Evolutionary conservation across 176 grass and related monocot species (phyloP), one percentile per base, ranked within the genome.

Genomic region (Cenchrus fungigraminus): DNA sequence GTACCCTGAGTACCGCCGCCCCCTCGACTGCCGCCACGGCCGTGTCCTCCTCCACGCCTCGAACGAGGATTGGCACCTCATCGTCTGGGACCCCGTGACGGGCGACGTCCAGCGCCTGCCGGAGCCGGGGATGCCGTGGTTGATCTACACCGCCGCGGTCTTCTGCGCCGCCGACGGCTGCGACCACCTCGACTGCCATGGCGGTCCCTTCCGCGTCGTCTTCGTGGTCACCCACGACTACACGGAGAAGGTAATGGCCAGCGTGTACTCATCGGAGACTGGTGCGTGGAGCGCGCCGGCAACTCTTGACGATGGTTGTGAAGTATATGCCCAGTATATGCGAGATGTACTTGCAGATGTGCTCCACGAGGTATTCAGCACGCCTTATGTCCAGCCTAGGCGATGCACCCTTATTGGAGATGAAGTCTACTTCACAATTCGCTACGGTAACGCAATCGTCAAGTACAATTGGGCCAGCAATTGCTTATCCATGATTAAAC

Each of bases 21-120:
- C 69, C 69, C 44, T 71, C 68, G 68, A 71, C 73, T 75, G 73
- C 73, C 50, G 29, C 51, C 73, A 75, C 53, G 51, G 51, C 13
- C 73, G 73, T 8, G 29, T 55, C 51, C 51, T 75, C 73, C 1
- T 75, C 15, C 14, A 19, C 51, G 31, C 31, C 1, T 9, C 9
- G 13, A 4, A 14, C 0, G n/a, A 25, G 4, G 2, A 2, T 8
- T 0, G 1, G 65, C 4, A 66, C 12, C 10, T 63, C 60, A 6
- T 63, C 60, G 60, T 63, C 60, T 63, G 60, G 63, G 63, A 65
- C 29, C 34, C 65, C 15, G 65, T 68, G 15, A 68, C 65, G 15
- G 65, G 65, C 14, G 14, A 68, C 65, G 5, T 2, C 1, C 65
- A 42, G 0, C 0, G 0, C 34, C 0, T 43, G 34, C 32, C 37